Evolutionary conservation across 345 rosid genomes (phyloP), one percentile per base, ranked within the genome.

Genomic region (Punica granatum): DNA sequence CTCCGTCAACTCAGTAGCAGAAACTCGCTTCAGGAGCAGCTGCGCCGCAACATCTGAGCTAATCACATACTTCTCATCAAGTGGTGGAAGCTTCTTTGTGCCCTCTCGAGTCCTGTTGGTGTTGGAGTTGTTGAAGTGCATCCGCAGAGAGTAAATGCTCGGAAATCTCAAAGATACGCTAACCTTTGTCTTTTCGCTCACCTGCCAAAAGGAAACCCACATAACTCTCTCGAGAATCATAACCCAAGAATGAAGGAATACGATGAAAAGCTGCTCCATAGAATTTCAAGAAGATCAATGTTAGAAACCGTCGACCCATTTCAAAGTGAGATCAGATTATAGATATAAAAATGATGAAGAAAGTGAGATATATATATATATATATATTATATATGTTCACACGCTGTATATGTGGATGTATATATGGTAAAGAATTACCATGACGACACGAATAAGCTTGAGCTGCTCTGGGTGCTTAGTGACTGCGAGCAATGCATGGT

Each of bases 121-220:
- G 37, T 42, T 28, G 32, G 34, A 23, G 62, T 64, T 75, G 41
- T 68, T 74, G 73, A 91, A 85, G 80, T 86, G 79, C 13, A 75
- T 72, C 18, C 75, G 67, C 44, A 94, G 82, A 42, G 97, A 85
- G 68, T 60, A 64, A 15, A 74, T 37, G 76, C 90, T 89, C 3
- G 99, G 93, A 69, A 73, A 94, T 64, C 97, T 86, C 77, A 91
- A 77, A 8, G 86, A 77, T 21, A 94, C 84, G 30, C 78, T 70
- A 63, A 63, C 70, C 61, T 74, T 82, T 9, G 82, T 80, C 83
- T 85, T 88, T 75, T 88, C 88, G 43, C 72, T 80, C 73, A 94
- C 99, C 99, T 94, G 70, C 61, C n/a, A 51, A 34, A 28, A 23
- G 7, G 3, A 39, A 62, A 13, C 23, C 42, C 10, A 35, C 8